These are phyloP conservation scores for Dittrichia graveolens DNA, from an alignment of 129 eudicot species.

Conservation along the genomic window DNA sequence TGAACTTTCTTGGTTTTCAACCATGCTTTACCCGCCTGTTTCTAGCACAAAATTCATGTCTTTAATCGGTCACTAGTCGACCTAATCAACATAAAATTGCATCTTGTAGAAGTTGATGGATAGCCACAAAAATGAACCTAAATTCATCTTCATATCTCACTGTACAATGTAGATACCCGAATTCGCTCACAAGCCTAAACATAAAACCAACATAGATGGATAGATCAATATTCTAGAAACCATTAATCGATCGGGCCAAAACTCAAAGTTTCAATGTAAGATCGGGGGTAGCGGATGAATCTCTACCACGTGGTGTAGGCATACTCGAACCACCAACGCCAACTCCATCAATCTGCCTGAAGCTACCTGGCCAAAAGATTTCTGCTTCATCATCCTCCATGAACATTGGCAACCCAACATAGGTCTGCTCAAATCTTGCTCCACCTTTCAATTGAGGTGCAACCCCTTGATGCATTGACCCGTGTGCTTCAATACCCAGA, in stretches of 20 bases:
- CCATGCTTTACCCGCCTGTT: too few species aligned
- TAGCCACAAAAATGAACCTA: constrained; percentile 31
- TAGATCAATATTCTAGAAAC: not conserved
- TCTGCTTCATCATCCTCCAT: constrained; percentile 62
- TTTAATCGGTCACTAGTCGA: not conserved
- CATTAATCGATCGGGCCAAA: not conserved
- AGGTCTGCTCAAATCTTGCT: constrained; percentile 62
- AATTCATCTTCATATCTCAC: constrained; percentile 38
- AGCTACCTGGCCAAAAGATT: constrained; percentile 82
- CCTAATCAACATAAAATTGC: constrained; percentile 13
- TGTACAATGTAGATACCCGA: constrained; percentile 42
- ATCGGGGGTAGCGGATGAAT: constrained; percentile 56
- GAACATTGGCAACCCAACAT: constrained; percentile 49
- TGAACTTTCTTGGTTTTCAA: too few species aligned
- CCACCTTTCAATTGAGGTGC: constrained; percentile 43
- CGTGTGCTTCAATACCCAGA: constrained; percentile 75
- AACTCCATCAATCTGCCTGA: constrained; percentile 49
- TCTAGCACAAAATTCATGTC: too few species aligned
- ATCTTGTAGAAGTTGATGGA: constrained; percentile 25
- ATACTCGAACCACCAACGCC: constrained; percentile 24
- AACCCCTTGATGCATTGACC: constrained; percentile 50
- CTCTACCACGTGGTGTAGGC: constrained; percentile 45
- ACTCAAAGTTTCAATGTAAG: constrained; percentile 73
- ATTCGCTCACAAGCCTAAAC: constrained; percentile 22
- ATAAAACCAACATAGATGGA: constrained; percentile 5